phyloP scores from a whole-genome alignment of 345 rosid genomes.

The Aethionema arabicum region DNA sequence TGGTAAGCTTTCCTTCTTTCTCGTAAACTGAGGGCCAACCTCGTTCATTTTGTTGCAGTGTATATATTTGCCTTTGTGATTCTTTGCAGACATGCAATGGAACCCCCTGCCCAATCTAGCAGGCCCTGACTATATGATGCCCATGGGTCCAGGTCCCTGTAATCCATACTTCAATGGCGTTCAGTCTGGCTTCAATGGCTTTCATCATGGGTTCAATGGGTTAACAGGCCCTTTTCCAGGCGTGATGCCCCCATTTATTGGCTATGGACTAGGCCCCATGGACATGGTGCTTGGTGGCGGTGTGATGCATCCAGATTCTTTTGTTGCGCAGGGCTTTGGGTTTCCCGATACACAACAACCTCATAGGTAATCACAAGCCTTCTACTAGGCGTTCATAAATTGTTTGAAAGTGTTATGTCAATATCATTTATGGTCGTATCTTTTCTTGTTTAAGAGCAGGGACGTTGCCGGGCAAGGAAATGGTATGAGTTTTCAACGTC shows the following conservation, averaged over 20 bases:
- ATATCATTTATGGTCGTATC: neutral
- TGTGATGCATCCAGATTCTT: slow-evolving; percentile 33
- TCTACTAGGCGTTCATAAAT: neutral
- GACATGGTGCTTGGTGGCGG: slow-evolving; percentile 29
- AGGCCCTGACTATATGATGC: slow-evolving; percentile 83
- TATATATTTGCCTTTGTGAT: slow-evolving; percentile 24
- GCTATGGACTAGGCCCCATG: slow-evolving; percentile 30
- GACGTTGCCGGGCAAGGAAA: slow-evolving; percentile 73
- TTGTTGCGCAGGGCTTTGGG: slow-evolving; percentile 34
- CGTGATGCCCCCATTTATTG: slow-evolving; percentile 28
- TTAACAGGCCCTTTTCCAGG: slow-evolving; percentile 35
- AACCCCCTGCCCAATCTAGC: slow-evolving; percentile 59
- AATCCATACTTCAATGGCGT: slow-evolving; percentile 67
- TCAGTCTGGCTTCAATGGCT: slow-evolving; percentile 36
- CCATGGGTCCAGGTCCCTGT: slow-evolving; percentile 61
- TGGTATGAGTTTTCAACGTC: slow-evolving; percentile 65
- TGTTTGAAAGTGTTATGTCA: neutral
- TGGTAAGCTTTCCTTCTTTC: slow-evolving; percentile 19
- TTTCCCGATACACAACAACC: slow-evolving; percentile 39
- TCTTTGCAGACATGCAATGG: slow-evolving; percentile 66
- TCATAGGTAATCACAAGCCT: slow-evolving; percentile 26
- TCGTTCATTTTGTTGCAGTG: neutral
- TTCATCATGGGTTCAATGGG: slow-evolving; percentile 39
- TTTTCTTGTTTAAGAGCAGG: slow-evolving; percentile 40
- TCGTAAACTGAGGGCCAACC: neutral